Percentiles rank a stretch among this genome's conserved stretches.
Conservation (phyloP, 768 basidiomycete genomes). For the Mycena chlorophos region DNA sequence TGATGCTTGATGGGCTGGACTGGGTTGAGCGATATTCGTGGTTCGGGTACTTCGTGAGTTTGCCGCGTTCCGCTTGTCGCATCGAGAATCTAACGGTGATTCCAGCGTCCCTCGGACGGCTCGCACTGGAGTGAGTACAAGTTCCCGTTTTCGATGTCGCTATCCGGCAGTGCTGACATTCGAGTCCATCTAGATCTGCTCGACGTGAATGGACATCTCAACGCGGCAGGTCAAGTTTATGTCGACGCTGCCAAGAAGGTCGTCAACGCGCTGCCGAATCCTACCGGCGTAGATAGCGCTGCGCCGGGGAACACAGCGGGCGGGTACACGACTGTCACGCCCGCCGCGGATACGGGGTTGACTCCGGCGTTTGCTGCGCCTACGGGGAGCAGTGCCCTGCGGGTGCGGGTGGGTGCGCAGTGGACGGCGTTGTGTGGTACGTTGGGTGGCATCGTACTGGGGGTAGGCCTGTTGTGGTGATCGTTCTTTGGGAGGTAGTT, state of each 20-base stretch:
- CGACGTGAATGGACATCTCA: conserved; percentile 44
- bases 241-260: conserved; percentile 44
- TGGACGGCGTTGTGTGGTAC: not conserved
- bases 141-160: not conserved
- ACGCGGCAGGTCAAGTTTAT: conserved; percentile 46
- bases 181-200: conserved; percentile 39
- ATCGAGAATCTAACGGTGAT: not conserved
- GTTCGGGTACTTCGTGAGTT: conserved; percentile 55
- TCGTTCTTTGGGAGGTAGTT: too few species aligned
- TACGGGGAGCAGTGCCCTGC: conserved; percentile 18
- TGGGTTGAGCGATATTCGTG: conserved; percentile 67
- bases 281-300: conserved; percentile 15
- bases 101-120: conserved; percentile 42
- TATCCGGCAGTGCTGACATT: conserved; percentile 1
- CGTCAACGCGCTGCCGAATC: conserved; percentile 23
- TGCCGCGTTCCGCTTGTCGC: conserved; percentile 14
- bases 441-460: conserved; percentile 5
- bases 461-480: conserved; percentile 10
- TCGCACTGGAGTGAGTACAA: conserved; percentile 47
- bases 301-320: not conserved
- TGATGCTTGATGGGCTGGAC: conserved; percentile 53
- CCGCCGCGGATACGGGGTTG: conserved; percentile 10
- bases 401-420: conserved; percentile 3
- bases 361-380: conserved; percentile 16
- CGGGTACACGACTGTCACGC: conserved; percentile 17